A percentile compares a stretch with the other conserved stretches of the same genome.
phyloP scores from a whole-genome alignment of 2,329 filamentous ascomycete species.

The Pleurostoma richardsiae region DNA sequence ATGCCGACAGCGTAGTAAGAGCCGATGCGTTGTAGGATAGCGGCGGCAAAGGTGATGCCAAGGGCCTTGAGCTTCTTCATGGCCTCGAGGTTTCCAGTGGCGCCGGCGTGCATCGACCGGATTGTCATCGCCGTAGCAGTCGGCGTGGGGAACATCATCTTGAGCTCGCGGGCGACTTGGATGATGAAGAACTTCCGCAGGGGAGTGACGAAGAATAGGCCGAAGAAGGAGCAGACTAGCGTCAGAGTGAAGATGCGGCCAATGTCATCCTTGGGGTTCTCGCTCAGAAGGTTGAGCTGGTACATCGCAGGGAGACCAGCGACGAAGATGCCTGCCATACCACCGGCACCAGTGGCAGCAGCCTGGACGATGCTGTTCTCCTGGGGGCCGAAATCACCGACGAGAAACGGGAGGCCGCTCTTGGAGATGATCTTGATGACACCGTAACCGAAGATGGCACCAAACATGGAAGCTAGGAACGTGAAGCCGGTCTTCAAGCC shows the following conservation, averaged over 20 bases:
- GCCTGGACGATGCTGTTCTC: conserved; percentile 54
- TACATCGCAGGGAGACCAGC: conserved; percentile 52
- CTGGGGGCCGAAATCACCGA: conserved; percentile 49
- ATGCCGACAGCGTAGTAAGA: conserved; percentile 54
- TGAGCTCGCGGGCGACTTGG: conserved; percentile 48
- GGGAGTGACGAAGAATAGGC: conserved; percentile 46
- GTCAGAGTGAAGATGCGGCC: conserved; percentile 44
- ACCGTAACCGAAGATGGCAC: conserved; percentile 50
- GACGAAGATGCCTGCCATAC: conserved; percentile 48
- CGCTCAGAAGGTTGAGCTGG: conserved; percentile 39
- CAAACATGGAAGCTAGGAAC: conserved; percentile 38
- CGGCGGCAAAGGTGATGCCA: conserved; percentile 37
- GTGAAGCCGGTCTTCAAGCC: conserved; percentile 41
- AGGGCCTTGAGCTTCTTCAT: conserved; percentile 52
- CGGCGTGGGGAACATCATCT: conserved; percentile 52
- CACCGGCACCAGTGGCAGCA: conserved; percentile 48
- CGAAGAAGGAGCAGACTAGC: conserved; percentile 46
- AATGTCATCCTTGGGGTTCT: conserved; percentile 41
- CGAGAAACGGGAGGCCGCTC: conserved; percentile 43
- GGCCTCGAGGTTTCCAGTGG: conserved; percentile 41
- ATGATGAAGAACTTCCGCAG: conserved; percentile 53
- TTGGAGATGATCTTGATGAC: conserved; percentile 44
- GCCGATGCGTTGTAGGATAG: conserved; percentile 45
- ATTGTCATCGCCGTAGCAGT: conserved; percentile 57
- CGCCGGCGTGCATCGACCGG: conserved; percentile 51